Evolutionary conservation across 257 asterid genomes (phyloP).

Genomic region (Thymus quinquecostatus): DNA sequence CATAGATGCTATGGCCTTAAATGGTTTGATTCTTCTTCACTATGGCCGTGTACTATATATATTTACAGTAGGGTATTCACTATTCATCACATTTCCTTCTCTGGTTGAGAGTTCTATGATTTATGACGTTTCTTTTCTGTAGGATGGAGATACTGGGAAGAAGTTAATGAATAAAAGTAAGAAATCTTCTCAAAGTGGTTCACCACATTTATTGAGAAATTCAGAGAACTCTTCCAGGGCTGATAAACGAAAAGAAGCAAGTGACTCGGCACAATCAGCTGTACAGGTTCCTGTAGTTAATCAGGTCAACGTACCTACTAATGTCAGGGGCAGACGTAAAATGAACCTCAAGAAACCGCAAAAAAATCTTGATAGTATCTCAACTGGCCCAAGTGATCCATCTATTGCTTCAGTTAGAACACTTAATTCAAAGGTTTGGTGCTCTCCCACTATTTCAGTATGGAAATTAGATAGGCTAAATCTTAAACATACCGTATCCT

Average conservation of each 20-base stretch:
- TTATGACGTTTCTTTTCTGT: conserved; percentile 34
- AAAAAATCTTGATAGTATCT: conserved; percentile 47
- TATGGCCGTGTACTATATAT: neutral
- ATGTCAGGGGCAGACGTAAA: conserved; percentile 77
- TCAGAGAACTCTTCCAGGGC: conserved; percentile 61
- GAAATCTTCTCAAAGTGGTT: conserved; percentile 56
- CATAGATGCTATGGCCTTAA: neutral
- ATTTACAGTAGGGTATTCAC: conserved; percentile 18
- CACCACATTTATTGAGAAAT: conserved; percentile 54
- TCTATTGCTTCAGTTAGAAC: conserved; percentile 38
- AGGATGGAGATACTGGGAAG: conserved; percentile 69
- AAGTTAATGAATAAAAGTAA: conserved; percentile 48
- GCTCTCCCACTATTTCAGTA: conserved; percentile 24
- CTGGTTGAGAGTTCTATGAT: conserved; percentile 34
- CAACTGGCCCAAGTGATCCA: conserved; percentile 43
- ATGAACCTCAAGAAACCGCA: conserved; percentile 44
- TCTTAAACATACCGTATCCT: conserved; percentile 27
- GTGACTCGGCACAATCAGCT: conserved; percentile 68
- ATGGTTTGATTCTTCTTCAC: neutral
- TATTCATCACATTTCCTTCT: conserved; percentile 20
- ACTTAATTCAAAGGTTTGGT: conserved; percentile 53
- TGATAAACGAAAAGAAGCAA: conserved; percentile 70
- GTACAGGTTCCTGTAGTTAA: conserved; percentile 50
- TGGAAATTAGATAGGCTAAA: conserved; percentile 16
- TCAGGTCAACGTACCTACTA: conserved; percentile 58